These are phyloP conservation scores for Parathielavia hyrcaniae DNA, from an alignment of 495 filamentous ascomycete species.

Conservation along the genomic window DNA sequence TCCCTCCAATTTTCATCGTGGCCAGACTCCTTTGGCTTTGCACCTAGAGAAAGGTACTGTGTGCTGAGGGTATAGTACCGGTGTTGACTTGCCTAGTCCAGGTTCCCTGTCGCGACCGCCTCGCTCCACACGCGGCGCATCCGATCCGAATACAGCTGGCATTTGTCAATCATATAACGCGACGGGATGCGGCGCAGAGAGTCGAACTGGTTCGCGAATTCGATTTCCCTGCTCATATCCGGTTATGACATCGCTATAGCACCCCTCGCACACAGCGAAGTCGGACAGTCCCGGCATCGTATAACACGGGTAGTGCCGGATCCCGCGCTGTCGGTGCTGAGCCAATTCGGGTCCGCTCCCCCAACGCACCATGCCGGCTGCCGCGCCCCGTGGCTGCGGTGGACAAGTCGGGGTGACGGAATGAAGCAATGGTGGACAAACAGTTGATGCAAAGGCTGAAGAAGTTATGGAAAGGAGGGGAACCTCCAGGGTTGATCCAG, in stretches of 20 bases:
- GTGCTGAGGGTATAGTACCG: too few relatives aligned
- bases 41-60: too few relatives aligned
- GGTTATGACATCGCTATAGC: constrained; percentile 7
- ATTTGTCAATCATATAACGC: constrained; percentile 7
- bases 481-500: too few relatives aligned
- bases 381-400: constrained; percentile 1
- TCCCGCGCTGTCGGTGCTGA: neutral
- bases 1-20: too few relatives aligned
- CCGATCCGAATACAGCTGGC: constrained; percentile 16
- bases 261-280: constrained; percentile 17
- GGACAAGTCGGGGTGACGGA: too few relatives aligned
- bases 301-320: constrained; percentile 5
- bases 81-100: constrained; percentile 11
- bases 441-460: too few relatives aligned
- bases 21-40: too few relatives aligned
- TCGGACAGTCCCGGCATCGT: constrained; percentile 15
- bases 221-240: neutral
- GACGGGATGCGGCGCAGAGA: neutral
- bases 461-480: too few relatives aligned
- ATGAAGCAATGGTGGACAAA: too few relatives aligned
- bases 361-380: too few relatives aligned
- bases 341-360: too few relatives aligned
- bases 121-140: constrained; percentile 17
- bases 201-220: constrained; percentile 8
- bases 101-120: constrained; percentile 7